These are phyloP conservation scores for Yamadazyma insecticola DNA, from an alignment of 805 yeast species.

Conservation along the genomic window DNA sequence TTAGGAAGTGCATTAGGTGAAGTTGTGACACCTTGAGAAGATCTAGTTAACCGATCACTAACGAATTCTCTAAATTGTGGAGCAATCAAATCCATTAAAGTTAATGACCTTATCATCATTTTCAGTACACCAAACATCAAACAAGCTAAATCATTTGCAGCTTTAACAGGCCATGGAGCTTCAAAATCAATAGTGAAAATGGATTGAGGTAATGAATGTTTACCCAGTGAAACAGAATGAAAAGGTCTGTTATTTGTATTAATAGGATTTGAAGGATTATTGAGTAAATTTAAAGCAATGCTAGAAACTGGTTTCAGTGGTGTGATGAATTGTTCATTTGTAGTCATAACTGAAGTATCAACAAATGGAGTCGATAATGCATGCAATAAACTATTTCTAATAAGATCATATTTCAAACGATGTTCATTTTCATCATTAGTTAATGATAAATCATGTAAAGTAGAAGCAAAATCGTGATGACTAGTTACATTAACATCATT, in stretches of 20 bases:
- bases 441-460: slow-evolving; percentile 55
- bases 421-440: slow-evolving; percentile 25
- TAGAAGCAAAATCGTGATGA: slow-evolving; percentile 42
- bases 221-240: slow-evolving; percentile 65
- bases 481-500: slow-evolving; percentile 22
- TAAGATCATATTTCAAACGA: slow-evolving; percentile 32
- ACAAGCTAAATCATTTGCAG: slow-evolving; percentile 88
- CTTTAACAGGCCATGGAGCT: slow-evolving; percentile 75
- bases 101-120: slow-evolving; percentile 53
- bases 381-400: slow-evolving; percentile 47
- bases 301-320: no score
- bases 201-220: slow-evolving; percentile 73
- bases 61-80: slow-evolving; percentile 73
- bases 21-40: slow-evolving; percentile 13
- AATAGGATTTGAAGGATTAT: slow-evolving; percentile 6
- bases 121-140: slow-evolving; percentile 78
- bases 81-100: slow-evolving; percentile 72
- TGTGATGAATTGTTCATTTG: slow-evolving; percentile 13
- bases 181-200: slow-evolving; percentile 73
- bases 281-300: slow-evolving; percentile 26
- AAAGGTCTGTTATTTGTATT: slow-evolving; percentile 40
- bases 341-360: slow-evolving; percentile 33
- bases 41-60: slow-evolving; percentile 37
- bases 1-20: slow-evolving; percentile 10
- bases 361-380: slow-evolving; percentile 68